Percentiles rank a stretch among this genome's conserved stretches.
Evolutionary conservation across 1,284 basidiomycete genomes (phyloP).

Genomic region (Ustilago bromivora): DNA sequence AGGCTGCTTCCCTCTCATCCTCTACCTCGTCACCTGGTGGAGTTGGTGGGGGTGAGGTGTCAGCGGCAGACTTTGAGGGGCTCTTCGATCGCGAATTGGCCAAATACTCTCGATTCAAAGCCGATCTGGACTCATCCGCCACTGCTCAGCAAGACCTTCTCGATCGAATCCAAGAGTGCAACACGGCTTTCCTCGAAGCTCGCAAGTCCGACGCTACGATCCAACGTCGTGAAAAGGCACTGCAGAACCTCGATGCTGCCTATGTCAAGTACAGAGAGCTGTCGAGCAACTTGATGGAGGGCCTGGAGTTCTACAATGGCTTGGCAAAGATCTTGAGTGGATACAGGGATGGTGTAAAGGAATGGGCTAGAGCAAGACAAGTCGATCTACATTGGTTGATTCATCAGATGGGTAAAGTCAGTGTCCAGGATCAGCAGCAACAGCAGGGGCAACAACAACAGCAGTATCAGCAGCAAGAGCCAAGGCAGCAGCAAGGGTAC

Average conservation of each 20-base stretch:
- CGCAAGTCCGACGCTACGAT: conserved; percentile 82
- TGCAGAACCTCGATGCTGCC: conserved; percentile 88
- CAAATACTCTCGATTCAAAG: conserved; percentile 83
- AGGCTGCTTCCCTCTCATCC: conserved; percentile 73
- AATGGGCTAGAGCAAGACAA: conserved; percentile 55
- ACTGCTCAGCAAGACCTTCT: conserved; percentile 78
- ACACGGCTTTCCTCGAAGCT: conserved; percentile 82
- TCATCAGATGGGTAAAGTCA: conserved; percentile 22
- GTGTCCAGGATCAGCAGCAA: conserved; percentile 21
- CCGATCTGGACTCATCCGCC: conserved; percentile 76
- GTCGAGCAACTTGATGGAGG: conserved; percentile 85
- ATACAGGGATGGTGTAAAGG: conserved; percentile 47
- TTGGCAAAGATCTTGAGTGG: conserved; percentile 51
- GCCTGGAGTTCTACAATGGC: conserved; percentile 74
- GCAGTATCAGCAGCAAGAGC: conserved; percentile 8
- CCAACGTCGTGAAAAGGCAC: conserved; percentile 83
- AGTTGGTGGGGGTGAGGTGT: conserved; percentile 72
- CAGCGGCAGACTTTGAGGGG: conserved; percentile 76
- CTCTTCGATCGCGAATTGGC: conserved; percentile 81
- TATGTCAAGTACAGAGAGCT: conserved; percentile 92
- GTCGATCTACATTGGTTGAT: conserved; percentile 45
- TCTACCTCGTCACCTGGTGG: conserved; percentile 28
- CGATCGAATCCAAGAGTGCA: conserved; percentile 79
- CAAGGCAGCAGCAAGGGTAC: background rate
- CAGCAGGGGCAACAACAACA: conserved; percentile 5